A percentile compares a stretch with the other conserved stretches of the same genome.
phyloP scores from a whole-genome alignment of 176 grass and related monocot genomes.

The Poa pratensis region DNA sequence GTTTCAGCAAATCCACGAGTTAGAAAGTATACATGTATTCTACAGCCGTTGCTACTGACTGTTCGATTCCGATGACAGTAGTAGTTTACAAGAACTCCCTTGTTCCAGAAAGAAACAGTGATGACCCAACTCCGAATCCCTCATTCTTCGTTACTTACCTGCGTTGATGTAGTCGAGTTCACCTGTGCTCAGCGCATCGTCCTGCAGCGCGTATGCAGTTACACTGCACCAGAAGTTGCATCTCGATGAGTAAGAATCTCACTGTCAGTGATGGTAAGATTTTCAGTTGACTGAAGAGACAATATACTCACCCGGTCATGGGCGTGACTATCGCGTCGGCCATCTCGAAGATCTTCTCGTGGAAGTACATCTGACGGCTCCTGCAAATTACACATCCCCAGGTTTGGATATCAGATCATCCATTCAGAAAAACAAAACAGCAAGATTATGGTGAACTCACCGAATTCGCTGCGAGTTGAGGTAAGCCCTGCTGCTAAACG shows the following conservation, averaged over 20 bases:
- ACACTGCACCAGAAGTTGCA: conserved; percentile 41
- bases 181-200: conserved; percentile 61
- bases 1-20: not conserved
- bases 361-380: conserved; percentile 84
- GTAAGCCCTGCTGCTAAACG: conserved; percentile 82
- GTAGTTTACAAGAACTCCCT: too few relatives aligned
- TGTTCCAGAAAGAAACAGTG: too few relatives aligned
- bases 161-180: conserved; percentile 96
- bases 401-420: not conserved
- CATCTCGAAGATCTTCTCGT: conserved; percentile 67
- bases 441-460: not conserved
- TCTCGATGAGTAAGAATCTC: too few relatives aligned
- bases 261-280: not conserved
- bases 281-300: not conserved
- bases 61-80: too few relatives aligned
- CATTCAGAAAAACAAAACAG: not conserved
- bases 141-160: conserved; percentile 39
- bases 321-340: conserved; percentile 87
- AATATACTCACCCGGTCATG: conserved; percentile 41
- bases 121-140: too few relatives aligned
- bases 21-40: too few relatives aligned
- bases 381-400: conserved; percentile 26
- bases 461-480: conserved; percentile 80
- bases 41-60: too few relatives aligned
- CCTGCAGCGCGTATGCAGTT: conserved; percentile 64